Evolutionary conservation across 2,329 filamentous ascomycete genomes (phyloP), one percentile per base, ranked within the genome.

Genomic region (Hypoxylon sp.): DNA sequence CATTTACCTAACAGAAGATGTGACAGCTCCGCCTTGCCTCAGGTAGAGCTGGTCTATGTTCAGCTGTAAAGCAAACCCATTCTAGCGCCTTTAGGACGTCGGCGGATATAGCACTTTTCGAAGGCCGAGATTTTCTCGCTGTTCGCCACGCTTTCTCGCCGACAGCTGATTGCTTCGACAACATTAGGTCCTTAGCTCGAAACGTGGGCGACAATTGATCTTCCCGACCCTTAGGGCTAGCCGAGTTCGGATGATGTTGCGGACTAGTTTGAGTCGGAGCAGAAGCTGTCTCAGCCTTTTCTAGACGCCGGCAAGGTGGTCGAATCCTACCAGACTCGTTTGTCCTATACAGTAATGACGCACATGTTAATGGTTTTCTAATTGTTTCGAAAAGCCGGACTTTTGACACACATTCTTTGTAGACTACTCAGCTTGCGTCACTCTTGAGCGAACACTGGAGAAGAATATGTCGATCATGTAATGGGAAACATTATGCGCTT

Each of bases 161-260:
- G 64, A 58, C 61, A 72, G 20, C 66, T 61, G 57, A 56, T 50
- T 46, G 64, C 68, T 72, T 70, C 61, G 58, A 46, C 54, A 30
- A 49, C 37, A 35, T 48, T 51, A 42, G 33, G 57, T 58, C 58
- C 10, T 40, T n/a, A 40, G 55, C 30, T 62, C 63, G 69, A 69
- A 69, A 71, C 69, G 37, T 37, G 56, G 37, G 51, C 46, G 50
- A 59, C 46, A 51, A 56, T 57, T 35, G 55, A 68, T 66, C 42
- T 64, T 59, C 53, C 54, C 55, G 61, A 69, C 55, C 40, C 55
- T 65, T 61, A 35, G 30, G 33, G 37, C 54, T 25, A 50, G 49
- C 13, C 37, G 42, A 33, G 58, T 64, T 68, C 69, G 67, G 67
- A 72, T 51, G 66, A 63, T 11, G 57, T 49, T 67, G 51, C 46